A percentile compares a stretch with the other conserved stretches of the same genome.
phyloP scores from a whole-genome alignment of 352 stramenopile species.

The Globisporangium megalacanthum region DNA sequence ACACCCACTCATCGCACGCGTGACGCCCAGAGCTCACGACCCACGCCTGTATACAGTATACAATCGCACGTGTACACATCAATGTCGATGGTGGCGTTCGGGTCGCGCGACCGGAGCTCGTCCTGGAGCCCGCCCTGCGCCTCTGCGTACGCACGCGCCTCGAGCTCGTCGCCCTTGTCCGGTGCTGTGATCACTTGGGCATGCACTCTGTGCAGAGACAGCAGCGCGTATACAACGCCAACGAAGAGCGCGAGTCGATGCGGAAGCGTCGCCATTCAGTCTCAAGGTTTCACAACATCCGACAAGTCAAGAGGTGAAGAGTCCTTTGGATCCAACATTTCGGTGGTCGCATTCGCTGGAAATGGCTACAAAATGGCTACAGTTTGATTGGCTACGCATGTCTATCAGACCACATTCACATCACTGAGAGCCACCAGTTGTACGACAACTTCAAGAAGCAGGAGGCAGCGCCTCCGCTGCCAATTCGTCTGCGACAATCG shows the following conservation, averaged over 20 bases:
- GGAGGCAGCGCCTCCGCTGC: no score
- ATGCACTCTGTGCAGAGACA: background rate
- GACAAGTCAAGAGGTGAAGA: no score
- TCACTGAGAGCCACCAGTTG: no score
- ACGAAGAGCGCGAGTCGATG: background rate
- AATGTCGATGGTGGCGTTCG: conserved; percentile 45
- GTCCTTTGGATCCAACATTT: no score
- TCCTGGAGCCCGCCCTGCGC: conserved; percentile 35
- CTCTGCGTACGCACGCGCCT: conserved; percentile 41
- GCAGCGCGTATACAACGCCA: background rate
- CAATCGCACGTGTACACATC: conserved; percentile 55
- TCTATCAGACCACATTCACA: no score
- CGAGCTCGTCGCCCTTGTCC: conserved; percentile 65
- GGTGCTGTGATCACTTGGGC: conserved; percentile 58
- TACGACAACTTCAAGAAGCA: background rate
- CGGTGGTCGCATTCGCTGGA: no score
- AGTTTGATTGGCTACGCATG: no score
- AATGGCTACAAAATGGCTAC: no score
- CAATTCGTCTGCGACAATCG: conserved; percentile 11
- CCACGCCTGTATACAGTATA: no score
- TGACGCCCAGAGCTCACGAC: background rate
- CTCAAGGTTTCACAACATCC: no score
- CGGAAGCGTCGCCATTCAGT: background rate
- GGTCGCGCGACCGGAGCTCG: conserved; percentile 33
- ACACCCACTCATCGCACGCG: background rate